Conservation (phyloP, 2,329 filamentous ascomycete species). For the Epichloe brachyelytri region DNA sequence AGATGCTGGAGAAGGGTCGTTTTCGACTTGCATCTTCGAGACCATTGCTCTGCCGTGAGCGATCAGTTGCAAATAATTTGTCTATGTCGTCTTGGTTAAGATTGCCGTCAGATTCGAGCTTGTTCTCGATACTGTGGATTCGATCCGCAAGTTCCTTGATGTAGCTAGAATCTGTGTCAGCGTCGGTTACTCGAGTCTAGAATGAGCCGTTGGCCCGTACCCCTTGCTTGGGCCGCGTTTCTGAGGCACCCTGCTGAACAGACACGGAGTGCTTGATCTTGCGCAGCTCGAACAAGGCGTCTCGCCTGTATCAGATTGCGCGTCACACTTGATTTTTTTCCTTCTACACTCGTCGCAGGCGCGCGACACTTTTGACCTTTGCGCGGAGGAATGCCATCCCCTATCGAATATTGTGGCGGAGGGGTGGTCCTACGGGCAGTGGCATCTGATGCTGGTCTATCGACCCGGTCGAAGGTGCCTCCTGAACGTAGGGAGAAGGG, state of each 20-base stretch:
- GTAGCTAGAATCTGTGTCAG: slow-evolving; percentile 39
- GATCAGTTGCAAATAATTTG: slow-evolving; percentile 23
- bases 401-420: slow-evolving; percentile 27
- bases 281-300: slow-evolving; percentile 72
- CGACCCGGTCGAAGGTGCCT: slow-evolving; percentile 22
- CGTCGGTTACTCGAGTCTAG: neutral
- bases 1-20: slow-evolving; percentile 36
- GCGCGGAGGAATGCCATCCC: slow-evolving; percentile 51
- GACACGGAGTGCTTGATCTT: slow-evolving; percentile 60
- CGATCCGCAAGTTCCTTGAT: slow-evolving; percentile 86
- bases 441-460: slow-evolving; percentile 24
- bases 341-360: slow-evolving; percentile 82
- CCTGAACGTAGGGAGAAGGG: slow-evolving; percentile 24
- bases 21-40: slow-evolving; percentile 25
- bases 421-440: slow-evolving; percentile 23
- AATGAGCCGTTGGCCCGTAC: slow-evolving; percentile 20
- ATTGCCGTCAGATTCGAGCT: slow-evolving; percentile 44
- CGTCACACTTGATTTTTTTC: slow-evolving; percentile 85
- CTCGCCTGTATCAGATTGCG: slow-evolving; percentile 58
- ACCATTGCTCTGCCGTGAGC: slow-evolving; percentile 16
- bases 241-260: slow-evolving; percentile 79
- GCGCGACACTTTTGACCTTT: slow-evolving; percentile 79
- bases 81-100: slow-evolving; percentile 35
- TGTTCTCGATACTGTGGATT: slow-evolving; percentile 69
- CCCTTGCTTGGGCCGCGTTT: slow-evolving; percentile 86